phyloP scores from a whole-genome alignment of 805 yeast genomes.

The Debaryomyces hansenii region DNA sequence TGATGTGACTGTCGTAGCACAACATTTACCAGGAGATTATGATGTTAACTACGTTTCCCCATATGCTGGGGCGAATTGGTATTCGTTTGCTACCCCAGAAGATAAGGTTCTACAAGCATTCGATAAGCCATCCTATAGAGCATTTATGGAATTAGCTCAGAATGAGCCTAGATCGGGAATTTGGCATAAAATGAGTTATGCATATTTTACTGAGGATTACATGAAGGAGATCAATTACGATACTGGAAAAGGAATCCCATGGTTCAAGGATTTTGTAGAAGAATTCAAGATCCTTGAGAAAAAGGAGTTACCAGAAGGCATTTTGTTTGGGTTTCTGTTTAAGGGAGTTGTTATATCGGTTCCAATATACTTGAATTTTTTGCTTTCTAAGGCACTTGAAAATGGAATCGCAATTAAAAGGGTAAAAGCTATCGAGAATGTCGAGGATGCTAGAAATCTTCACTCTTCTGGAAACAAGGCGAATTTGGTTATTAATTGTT shows the following conservation, averaged over 20 bases:
- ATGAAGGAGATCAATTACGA: conserved; percentile 5
- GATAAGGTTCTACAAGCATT: conserved; percentile 38
- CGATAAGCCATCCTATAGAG: conserved; percentile 51
- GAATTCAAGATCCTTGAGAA: conserved; percentile 34
- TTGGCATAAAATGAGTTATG: conserved; percentile 18
- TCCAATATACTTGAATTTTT: conserved; percentile 53
- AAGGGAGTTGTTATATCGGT: conserved; percentile 61
- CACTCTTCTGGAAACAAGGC: conserved; percentile 44
- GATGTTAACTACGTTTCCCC: conserved; percentile 59
- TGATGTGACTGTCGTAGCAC: conserved; percentile 31
- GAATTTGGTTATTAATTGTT: conserved; percentile 54
- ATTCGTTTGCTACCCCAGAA: conserved; percentile 49
- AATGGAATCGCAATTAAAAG: conserved; percentile 52
- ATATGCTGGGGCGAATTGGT: conserved; percentile 75
- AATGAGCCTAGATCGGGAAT: conserved; percentile 53
- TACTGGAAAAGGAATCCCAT: conserved; percentile 23
- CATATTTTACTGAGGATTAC: conserved; percentile 14
- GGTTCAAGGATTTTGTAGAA: conserved; percentile 50
- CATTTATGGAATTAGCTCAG: conserved; percentile 46
- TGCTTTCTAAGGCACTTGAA: conserved; percentile 44
- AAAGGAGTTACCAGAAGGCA: conserved; percentile 42
- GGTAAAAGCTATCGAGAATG: conserved; percentile 32
- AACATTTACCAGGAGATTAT: conserved; percentile 55
- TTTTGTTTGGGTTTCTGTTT: conserved; percentile 46
- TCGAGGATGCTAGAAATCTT: conserved; percentile 49